Conservation (phyloP, 352 stramenopile genomes). For the Aphanomyces euteiches region DNA sequence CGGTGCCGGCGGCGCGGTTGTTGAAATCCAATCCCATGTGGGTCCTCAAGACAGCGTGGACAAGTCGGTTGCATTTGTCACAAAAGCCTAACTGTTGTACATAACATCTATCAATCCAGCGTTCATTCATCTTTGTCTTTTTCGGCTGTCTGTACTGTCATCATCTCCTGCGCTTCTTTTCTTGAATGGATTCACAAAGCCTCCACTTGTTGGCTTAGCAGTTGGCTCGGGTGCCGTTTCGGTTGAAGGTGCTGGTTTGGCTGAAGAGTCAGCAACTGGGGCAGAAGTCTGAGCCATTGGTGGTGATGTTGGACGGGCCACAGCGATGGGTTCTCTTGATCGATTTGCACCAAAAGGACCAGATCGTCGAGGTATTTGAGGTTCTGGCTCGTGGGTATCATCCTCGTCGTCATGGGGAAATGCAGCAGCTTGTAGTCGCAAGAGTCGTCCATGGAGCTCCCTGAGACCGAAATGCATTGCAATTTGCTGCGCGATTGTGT, state of each 20-base stretch:
- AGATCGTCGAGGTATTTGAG: no score
- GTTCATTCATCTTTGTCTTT: conserved; percentile 3
- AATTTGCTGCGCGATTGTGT: conserved; percentile 80
- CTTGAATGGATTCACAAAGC: conserved; percentile 19
- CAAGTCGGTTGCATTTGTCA: conserved; percentile 71
- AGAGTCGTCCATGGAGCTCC: conserved; percentile 65
- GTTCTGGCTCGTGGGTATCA: background rate
- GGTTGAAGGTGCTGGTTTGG: no score
- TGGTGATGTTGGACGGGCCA: no score
- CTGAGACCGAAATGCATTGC: conserved; percentile 74
- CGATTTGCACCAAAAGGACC: no score
- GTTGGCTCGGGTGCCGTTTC: background rate
- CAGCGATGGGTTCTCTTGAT: no score
- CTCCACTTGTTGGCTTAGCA: background rate
- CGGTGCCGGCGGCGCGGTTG: conserved; percentile 64
- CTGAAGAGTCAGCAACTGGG: no score
- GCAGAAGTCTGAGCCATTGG: no score
- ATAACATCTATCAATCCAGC: background rate
- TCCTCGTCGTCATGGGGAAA: conserved; percentile 2
- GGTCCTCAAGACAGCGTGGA: conserved; percentile 75
- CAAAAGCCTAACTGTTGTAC: conserved; percentile 26
- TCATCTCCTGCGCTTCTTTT: background rate
- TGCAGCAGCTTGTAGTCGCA: conserved; percentile 40
- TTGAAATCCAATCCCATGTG: conserved; percentile 68
- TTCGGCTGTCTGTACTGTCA: conserved; percentile 1